These are phyloP conservation scores for Pestalotiopsis sp. DNA, from an alignment of 2,329 filamentous ascomycete genomes.

Conservation along the genomic window DNA sequence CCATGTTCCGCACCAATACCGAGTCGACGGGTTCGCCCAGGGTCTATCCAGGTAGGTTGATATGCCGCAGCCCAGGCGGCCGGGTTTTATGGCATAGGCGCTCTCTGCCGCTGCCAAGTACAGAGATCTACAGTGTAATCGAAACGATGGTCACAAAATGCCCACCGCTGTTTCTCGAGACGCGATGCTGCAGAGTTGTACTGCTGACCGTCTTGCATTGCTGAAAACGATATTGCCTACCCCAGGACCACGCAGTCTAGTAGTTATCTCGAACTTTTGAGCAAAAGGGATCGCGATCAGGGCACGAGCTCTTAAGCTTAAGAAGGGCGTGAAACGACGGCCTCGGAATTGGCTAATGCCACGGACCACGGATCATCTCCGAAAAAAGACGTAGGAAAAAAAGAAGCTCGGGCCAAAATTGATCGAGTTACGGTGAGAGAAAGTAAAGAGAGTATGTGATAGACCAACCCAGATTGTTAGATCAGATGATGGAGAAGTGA, in stretches of 20 bases:
- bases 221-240: too few species aligned
- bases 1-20: neutral
- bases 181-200: too few species aligned
- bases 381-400: neutral
- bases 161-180: too few species aligned
- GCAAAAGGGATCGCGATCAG: neutral
- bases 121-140: too few species aligned
- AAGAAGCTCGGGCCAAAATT: neutral
- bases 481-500: neutral
- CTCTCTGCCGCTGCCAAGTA: neutral
- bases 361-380: neutral
- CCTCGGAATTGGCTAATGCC: neutral
- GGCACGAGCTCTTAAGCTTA: constrained; percentile 1
- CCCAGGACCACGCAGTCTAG: neutral
- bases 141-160: too few species aligned
- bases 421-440: neutral
- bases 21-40: neutral
- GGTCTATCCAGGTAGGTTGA: neutral
- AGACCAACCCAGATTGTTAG: neutral
- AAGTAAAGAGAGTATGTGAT: neutral
- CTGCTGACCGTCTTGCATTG: too few species aligned
- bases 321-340: neutral
- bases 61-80: neutral
- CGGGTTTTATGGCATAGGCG: neutral
- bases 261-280: neutral